Conservation (phyloP, 2,329 filamentous ascomycete genomes). For the Alternaria brassicicola region DNA sequence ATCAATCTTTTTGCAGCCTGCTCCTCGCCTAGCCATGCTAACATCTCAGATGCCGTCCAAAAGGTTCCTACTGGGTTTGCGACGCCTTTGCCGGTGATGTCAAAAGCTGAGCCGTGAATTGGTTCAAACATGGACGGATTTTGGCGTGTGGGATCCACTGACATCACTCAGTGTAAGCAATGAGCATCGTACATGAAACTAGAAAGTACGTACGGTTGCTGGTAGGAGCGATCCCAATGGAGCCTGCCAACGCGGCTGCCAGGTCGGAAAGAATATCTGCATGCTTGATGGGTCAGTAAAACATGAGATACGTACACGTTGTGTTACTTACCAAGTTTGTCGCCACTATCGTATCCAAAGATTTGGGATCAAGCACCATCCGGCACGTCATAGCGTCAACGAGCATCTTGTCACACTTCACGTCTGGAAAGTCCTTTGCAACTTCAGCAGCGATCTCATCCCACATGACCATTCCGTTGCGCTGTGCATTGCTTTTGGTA, state of each 20-base stretch:
- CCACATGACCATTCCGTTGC: constrained; percentile 72
- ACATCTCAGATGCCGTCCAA: constrained; percentile 65
- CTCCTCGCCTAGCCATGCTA: constrained; percentile 63
- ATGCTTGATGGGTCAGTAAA: constrained; percentile 28
- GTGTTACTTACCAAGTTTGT: constrained; percentile 57
- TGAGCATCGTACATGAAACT: too few relatives aligned
- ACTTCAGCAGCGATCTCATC: constrained; percentile 65
- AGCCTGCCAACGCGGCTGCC: constrained; percentile 71
- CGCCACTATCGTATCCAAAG: constrained; percentile 67
- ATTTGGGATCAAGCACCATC: constrained; percentile 66
- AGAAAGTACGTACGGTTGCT: constrained; percentile 56
- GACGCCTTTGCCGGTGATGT: constrained; percentile 63
- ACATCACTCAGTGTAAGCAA: constrained; percentile 14
- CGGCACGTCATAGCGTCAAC: constrained; percentile 70
- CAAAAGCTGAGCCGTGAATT: constrained; percentile 65
- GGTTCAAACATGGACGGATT: constrained; percentile 69
- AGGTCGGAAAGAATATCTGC: constrained; percentile 75
- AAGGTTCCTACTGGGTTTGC: constrained; percentile 65
- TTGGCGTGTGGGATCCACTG: constrained; percentile 64
- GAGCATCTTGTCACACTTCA: constrained; percentile 68
- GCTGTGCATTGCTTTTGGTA: constrained; percentile 69
- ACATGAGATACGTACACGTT: not conserved
- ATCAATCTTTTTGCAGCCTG: constrained; percentile 58
- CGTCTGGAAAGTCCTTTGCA: constrained; percentile 64
- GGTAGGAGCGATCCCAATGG: constrained; percentile 74